A percentile compares a stretch with the other conserved stretches of the same genome.
phyloP scores from a whole-genome alignment of 805 yeast genomes.

The Candida broadrunensis region DNA sequence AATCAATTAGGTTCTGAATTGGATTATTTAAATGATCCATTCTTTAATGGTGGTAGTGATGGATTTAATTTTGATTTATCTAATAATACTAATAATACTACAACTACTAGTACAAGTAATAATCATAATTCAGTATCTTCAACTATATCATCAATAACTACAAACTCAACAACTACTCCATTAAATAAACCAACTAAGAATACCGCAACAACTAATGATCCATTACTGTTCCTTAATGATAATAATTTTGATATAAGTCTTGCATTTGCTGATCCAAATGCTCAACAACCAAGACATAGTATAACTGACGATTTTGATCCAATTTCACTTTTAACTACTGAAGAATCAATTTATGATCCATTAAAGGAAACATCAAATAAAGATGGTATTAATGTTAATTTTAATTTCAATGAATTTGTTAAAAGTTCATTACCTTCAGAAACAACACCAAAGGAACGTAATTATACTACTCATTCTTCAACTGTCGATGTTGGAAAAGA shows the following conservation, averaged over 20 bases:
- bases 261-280: conserved; percentile 39
- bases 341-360: conserved; percentile 58
- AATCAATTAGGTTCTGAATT: conserved; percentile 1
- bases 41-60: conserved; percentile 8
- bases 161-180: neutral
- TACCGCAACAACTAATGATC: conserved; percentile 24
- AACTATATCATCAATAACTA: neutral
- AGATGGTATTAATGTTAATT: conserved; percentile 20
- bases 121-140: conserved; percentile 1
- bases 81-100: neutral
- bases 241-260: conserved; percentile 52
- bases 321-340: conserved; percentile 45
- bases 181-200: neutral
- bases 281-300: conserved; percentile 1
- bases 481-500: neutral
- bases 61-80: conserved; percentile 3
- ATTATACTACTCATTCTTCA: conserved; percentile 11
- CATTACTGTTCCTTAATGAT: conserved; percentile 46
- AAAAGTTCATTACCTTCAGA: conserved; percentile 29
- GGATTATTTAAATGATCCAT: conserved; percentile 14
- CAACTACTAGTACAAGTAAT: too few relatives aligned
- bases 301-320: conserved; percentile 28
- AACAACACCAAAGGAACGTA: conserved; percentile 4
- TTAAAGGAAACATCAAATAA: conserved; percentile 22
- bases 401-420: conserved; percentile 37